Evolutionary conservation across 176 grass and related monocot genomes (phyloP).

Genomic region (barley (Hordeum vulgare)): MorexV3_pseudomolecules_assembly NC_058519.1:83725701-83726200

Average conservation of each 20-base stretch:
- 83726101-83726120: background rate
- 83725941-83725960: constrained; percentile 5
- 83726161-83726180: constrained; percentile 18
- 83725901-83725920: constrained; percentile 7
- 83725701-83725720: constrained; percentile 1
- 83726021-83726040: background rate
- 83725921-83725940: background rate
- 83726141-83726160: background rate
- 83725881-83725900: background rate
- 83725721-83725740: background rate
- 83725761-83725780: background rate
- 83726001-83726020: background rate
- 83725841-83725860: background rate
- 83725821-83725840: background rate
- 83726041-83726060: background rate
- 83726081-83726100: background rate
- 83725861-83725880: background rate
- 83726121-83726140: background rate
- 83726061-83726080: background rate
- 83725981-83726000: background rate
- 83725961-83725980: constrained; percentile 13
- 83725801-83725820: background rate
- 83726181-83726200: background rate
- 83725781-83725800: background rate
- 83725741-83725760: background rate